Evolutionary conservation across 129 eudicot genomes (phyloP).

Genomic region (Deinandra increscens): DNA sequence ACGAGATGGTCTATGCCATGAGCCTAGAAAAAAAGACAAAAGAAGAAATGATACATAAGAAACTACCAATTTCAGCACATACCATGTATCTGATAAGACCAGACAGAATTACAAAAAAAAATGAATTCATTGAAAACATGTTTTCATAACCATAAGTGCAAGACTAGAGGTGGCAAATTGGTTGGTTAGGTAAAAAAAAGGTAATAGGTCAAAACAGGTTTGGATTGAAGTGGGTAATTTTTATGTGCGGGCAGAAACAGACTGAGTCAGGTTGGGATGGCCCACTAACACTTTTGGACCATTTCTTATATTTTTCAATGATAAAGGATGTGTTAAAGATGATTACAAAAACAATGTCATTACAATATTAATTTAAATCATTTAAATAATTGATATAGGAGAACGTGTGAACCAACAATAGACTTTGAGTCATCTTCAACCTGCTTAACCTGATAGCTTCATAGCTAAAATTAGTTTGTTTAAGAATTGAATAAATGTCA

Average conservation of each 20-base stretch:
- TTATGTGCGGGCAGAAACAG: background rate
- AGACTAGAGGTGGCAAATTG: background rate
- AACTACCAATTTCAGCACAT: background rate
- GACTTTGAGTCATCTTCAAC: background rate
- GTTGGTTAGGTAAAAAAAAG: no score
- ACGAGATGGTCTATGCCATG: conserved; percentile 85
- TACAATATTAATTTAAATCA: no score
- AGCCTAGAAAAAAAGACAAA: conserved; percentile 44
- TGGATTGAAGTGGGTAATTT: background rate
- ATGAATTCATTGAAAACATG: background rate
- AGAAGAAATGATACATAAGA: background rate
- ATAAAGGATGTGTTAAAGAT: background rate
- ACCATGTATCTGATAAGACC: background rate
- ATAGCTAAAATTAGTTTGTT: background rate
- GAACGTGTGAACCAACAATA: no score
- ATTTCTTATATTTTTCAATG: background rate
- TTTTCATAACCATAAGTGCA: background rate
- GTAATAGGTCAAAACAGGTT: background rate
- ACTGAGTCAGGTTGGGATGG: background rate
- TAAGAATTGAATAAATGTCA: background rate
- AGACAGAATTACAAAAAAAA: background rate
- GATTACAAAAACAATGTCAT: background rate
- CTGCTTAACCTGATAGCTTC: background rate
- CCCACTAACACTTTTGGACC: background rate
- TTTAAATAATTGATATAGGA: no score